Conservation (phyloP, 2,329 filamentous ascomycete genomes). For the Cyphellophora europaea region DNA sequence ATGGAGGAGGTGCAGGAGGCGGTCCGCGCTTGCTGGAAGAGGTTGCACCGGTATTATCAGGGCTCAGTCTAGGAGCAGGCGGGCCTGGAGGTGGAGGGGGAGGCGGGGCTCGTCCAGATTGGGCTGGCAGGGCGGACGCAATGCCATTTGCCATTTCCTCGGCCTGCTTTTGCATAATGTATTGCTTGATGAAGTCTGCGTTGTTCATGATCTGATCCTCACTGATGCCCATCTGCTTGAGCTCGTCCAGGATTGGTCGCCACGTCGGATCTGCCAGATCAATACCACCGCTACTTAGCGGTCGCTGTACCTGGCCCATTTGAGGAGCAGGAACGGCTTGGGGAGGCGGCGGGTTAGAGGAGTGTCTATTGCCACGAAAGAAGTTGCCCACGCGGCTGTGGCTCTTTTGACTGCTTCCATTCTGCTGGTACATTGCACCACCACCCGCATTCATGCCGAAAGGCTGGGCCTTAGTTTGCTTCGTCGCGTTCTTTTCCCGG, state of each 20-base stretch:
- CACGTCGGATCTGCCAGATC: conserved; percentile 55
- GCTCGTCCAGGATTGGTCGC: conserved; percentile 51
- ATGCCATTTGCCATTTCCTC: conserved; percentile 30
- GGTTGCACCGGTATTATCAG: conserved; percentile 50
- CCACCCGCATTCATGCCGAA: conserved; percentile 49
- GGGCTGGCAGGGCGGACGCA: conserved; percentile 26
- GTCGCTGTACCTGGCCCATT: conserved; percentile 2
- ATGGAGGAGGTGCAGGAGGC: conserved; percentile 50
- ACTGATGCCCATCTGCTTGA: conserved; percentile 57
- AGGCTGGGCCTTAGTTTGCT: conserved; percentile 69
- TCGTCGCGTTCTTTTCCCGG: conserved; percentile 88
- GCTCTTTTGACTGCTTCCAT: conserved; percentile 30
- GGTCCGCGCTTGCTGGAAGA: conserved; percentile 45
- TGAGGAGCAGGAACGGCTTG: conserved; percentile 14
- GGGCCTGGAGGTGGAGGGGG: conserved; percentile 56
- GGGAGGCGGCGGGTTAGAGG: conserved; percentile 25
- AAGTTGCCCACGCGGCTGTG: conserved; percentile 45
- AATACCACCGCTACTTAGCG: conserved; percentile 26
- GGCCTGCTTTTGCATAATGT: conserved; percentile 55
- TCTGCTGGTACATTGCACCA: conserved; percentile 32
- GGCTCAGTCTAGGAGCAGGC: conserved; percentile 42
- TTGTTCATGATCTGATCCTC: conserved; percentile 60
- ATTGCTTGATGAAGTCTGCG: conserved; percentile 58
- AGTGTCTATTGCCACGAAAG: conserved; percentile 40
- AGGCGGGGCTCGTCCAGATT: conserved; percentile 33